phyloP scores from a whole-genome alignment of 345 rosid genomes.

The Lepidium aucheri region DNA sequence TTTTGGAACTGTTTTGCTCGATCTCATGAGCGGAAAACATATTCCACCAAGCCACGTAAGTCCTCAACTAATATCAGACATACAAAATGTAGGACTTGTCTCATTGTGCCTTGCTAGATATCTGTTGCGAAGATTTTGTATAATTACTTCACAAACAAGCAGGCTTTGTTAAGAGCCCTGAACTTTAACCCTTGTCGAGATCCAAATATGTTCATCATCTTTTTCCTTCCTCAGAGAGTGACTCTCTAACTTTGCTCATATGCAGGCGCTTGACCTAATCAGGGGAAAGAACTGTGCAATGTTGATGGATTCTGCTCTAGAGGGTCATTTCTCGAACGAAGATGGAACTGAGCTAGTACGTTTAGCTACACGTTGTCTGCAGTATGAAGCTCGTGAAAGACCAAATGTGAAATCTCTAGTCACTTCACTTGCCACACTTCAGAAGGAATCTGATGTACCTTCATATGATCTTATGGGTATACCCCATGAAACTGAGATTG shows the following conservation, averaged over 20 bases:
- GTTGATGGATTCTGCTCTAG: conserved; percentile 96
- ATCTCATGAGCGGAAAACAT: conserved; percentile 96
- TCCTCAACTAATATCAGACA: neutral
- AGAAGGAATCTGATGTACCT: conserved; percentile 67
- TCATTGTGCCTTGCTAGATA: neutral
- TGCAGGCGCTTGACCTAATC: conserved; percentile 93
- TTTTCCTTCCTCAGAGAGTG: neutral
- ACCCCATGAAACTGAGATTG: conserved; percentile 40
- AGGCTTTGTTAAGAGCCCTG: neutral
- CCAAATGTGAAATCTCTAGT: conserved; percentile 87
- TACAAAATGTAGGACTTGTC: conserved; percentile 1
- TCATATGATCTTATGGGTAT: conserved; percentile 74
- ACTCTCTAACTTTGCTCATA: neutral
- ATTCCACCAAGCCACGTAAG: conserved; percentile 98
- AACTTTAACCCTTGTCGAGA: neutral
- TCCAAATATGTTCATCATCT: neutral
- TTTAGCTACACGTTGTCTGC: conserved; percentile 88
- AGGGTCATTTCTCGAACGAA: conserved; percentile 84
- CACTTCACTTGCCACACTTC: conserved; percentile 62
- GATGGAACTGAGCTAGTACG: conserved; percentile 88
- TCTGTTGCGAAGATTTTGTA: neutral
- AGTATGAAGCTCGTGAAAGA: conserved; percentile 97
- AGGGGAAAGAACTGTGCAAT: conserved; percentile 78
- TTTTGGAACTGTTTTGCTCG: conserved; percentile 90
- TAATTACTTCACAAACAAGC: neutral